phyloP scores from a whole-genome alignment of 331 rosid species.

The Malus hybrid region DNA sequence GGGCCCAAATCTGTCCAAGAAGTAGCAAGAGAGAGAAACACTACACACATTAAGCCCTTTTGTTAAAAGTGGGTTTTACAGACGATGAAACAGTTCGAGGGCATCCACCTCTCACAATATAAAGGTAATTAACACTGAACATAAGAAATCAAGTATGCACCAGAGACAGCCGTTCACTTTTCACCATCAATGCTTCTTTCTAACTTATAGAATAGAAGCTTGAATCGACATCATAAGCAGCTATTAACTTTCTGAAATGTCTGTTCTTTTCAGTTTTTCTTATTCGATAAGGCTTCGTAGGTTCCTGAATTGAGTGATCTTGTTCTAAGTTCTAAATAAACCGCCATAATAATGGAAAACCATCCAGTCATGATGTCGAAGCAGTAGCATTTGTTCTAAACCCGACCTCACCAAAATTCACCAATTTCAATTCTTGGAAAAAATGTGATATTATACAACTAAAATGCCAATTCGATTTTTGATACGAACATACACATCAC shows the following conservation, averaged over 20 bases:
- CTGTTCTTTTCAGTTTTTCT: neutral
- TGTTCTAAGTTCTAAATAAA: neutral
- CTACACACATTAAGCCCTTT: neutral
- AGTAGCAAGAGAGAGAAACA: neutral
- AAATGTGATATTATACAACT: neutral
- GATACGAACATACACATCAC: neutral
- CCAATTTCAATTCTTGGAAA: neutral
- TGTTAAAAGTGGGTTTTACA: neutral
- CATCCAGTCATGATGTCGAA: neutral
- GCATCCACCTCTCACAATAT: neutral
- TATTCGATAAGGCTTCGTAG: neutral
- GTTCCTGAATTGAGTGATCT: neutral
- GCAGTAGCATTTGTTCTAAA: neutral
- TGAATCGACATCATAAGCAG: neutral
- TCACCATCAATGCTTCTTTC: neutral
- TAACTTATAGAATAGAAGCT: neutral
- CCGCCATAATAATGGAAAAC: neutral
- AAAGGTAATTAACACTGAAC: neutral
- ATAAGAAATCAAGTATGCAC: neutral
- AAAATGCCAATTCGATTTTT: neutral
- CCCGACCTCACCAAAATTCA: neutral
- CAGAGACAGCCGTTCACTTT: neutral
- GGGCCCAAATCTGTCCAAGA: neutral
- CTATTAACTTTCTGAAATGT: neutral
- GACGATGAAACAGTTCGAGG: neutral